A percentile compares a stretch with the other conserved stretches of the same genome.
phyloP scores from a whole-genome alignment of 2,329 filamentous ascomycete species.

The Scytalidium lignicola region DNA sequence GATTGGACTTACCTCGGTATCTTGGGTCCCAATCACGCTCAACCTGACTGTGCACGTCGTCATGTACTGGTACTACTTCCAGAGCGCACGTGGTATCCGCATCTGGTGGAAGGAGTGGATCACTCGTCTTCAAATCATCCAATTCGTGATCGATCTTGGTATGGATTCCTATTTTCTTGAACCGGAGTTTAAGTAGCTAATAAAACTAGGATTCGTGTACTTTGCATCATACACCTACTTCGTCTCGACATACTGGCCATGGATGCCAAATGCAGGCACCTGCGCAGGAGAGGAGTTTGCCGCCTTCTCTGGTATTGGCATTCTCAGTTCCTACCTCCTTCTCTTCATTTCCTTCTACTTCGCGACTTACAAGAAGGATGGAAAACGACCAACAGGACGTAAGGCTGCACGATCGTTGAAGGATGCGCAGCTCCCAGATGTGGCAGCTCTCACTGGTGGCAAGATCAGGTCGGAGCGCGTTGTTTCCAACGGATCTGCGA shows the following conservation, averaged over 20 bases:
- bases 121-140: conserved; percentile 92
- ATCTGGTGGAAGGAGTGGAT: conserved; percentile 99
- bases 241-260: conserved; percentile 81
- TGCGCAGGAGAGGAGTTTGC: conserved; percentile 97
- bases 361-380: conserved; percentile 87
- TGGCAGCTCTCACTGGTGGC: conserved; percentile 24
- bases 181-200: too few relatives aligned
- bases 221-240: conserved; percentile 99
- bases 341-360: conserved; percentile 99
- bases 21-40: conserved; percentile 89
- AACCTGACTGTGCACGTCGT: conserved; percentile 94
- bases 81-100: conserved; percentile 87
- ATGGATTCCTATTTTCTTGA: conserved; percentile 38
- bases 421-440: conserved; percentile 27
- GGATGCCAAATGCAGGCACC: conserved; percentile 75
- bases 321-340: conserved; percentile 89
- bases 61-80: conserved; percentile 99
- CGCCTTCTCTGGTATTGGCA: conserved; percentile 84
- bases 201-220: conserved; percentile 82
- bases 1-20: conserved; percentile 85
- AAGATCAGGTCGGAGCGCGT: conserved; percentile 41
- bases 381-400: conserved; percentile 75
- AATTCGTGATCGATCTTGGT: conserved; percentile 97
- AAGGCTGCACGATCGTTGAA: conserved; percentile 57
- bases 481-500: background rate